Conservation (phyloP, 495 filamentous ascomycete species). For the Trichocladium antarcticum region DNA sequence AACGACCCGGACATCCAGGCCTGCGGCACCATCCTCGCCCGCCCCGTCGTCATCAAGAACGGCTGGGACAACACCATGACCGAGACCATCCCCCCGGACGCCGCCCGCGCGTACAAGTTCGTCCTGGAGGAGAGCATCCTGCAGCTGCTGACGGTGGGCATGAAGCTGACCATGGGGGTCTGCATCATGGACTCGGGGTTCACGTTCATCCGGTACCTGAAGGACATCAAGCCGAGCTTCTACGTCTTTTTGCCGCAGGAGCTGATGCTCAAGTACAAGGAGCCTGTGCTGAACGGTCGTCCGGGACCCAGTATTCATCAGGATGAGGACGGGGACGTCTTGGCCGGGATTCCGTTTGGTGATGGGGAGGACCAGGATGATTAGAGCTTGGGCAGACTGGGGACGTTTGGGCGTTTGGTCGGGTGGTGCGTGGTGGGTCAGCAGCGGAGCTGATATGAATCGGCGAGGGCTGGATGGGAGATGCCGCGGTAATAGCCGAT, state of each 20-base stretch:
- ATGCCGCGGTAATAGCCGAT: too few relatives aligned
- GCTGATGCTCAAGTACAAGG: slow-evolving; percentile 55
- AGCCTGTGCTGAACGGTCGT: slow-evolving; percentile 34
- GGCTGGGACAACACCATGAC: slow-evolving; percentile 27
- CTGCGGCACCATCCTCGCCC: slow-evolving; percentile 30
- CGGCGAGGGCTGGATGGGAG: too few relatives aligned
- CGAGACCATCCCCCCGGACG: slow-evolving; percentile 9
- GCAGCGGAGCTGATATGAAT: too few relatives aligned
- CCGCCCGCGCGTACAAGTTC: slow-evolving; percentile 8
- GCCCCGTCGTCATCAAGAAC: slow-evolving; percentile 25
- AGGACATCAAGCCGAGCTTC: slow-evolving; percentile 44
- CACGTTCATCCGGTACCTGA: slow-evolving; percentile 48
- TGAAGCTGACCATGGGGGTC: slow-evolving; percentile 62
- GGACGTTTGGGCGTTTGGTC: too few relatives aligned
- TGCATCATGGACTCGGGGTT: slow-evolving; percentile 52
- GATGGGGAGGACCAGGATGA: background rate
- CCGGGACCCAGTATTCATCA: slow-evolving; percentile 27
- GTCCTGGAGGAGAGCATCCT: slow-evolving; percentile 42
- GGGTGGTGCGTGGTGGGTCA: too few relatives aligned
- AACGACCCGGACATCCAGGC: slow-evolving; percentile 20
- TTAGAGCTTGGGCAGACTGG: background rate
- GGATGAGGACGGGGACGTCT: slow-evolving; percentile 10
- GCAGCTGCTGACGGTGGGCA: slow-evolving; percentile 50
- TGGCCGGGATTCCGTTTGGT: background rate
- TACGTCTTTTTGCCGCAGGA: slow-evolving; percentile 61